Percentiles rank a stretch among this genome's conserved stretches.
Evolutionary conservation across 371 early-diverging fungal species (phyloP).

Genomic region (Mucor piriformis): DNA sequence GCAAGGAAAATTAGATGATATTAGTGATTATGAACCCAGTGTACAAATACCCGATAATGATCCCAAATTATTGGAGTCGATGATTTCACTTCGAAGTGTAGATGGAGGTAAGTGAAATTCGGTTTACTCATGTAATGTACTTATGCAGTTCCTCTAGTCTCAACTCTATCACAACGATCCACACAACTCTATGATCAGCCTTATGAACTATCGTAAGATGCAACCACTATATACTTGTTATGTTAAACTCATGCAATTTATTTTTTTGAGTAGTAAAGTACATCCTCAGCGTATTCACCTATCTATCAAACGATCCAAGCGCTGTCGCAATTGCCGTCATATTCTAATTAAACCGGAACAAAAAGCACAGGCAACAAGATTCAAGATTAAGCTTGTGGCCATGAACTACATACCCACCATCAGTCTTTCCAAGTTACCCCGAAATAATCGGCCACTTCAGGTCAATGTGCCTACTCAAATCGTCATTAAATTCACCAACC

Average conservation of each 20-base stretch:
- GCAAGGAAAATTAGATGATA: slow-evolving; percentile 52
- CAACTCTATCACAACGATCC: slow-evolving; percentile 70
- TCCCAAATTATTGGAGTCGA: slow-evolving; percentile 45
- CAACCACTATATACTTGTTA: neutral
- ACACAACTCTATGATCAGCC: slow-evolving; percentile 74
- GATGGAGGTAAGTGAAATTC: slow-evolving; percentile 33
- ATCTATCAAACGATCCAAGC: slow-evolving; percentile 82
- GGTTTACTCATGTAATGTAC: neutral
- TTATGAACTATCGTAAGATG: slow-evolving; percentile 47
- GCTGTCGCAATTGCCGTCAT: slow-evolving; percentile 87
- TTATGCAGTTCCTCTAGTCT: slow-evolving; percentile 37
- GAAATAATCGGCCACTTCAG: slow-evolving; percentile 53
- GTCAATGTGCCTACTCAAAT: slow-evolving; percentile 63
- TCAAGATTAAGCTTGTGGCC: slow-evolving; percentile 87
- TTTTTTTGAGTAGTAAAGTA: slow-evolving; percentile 38
- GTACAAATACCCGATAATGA: slow-evolving; percentile 54
- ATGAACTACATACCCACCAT: slow-evolving; percentile 83
- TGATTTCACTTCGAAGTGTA: slow-evolving; percentile 51
- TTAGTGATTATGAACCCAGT: slow-evolving; percentile 51
- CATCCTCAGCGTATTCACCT: slow-evolving; percentile 88
- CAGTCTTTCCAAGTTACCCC: slow-evolving; percentile 67
- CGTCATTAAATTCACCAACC: slow-evolving; percentile 84
- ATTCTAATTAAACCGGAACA: slow-evolving; percentile 90
- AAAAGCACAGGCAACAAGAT: slow-evolving; percentile 84
- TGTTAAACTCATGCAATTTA: neutral